These are phyloP conservation scores for Aspergillus pseudoglaucus DNA, from an alignment of 2,329 filamentous ascomycete species.

Conservation along the genomic window DNA sequence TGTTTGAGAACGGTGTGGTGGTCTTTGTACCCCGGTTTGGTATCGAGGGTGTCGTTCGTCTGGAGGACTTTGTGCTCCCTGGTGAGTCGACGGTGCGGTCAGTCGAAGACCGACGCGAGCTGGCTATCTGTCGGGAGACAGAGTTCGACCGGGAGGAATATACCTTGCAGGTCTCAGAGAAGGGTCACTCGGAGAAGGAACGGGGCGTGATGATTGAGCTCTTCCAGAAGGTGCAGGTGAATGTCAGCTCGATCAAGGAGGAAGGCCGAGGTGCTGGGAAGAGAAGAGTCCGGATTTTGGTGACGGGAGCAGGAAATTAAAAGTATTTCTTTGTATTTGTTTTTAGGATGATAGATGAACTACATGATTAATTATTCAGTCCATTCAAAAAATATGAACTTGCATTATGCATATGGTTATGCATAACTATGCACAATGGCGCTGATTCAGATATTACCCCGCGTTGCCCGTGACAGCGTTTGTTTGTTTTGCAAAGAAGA, in stretches of 20 bases:
- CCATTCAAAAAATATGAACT: constrained; percentile 23
- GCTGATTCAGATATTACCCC: background rate
- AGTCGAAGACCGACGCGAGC: constrained; percentile 26
- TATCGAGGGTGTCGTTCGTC: constrained; percentile 82
- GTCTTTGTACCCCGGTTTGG: constrained; percentile 94
- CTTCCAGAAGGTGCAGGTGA: constrained; percentile 86
- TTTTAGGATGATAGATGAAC: background rate
- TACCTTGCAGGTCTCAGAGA: constrained; percentile 56
- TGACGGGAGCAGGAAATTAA: constrained; percentile 24
- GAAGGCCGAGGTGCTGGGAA: constrained; percentile 78
- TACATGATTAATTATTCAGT: constrained; percentile 3
- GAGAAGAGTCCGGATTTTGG: constrained; percentile 53
- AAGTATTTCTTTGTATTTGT: background rate
- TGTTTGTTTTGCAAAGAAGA: background rate
- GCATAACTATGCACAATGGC: background rate
- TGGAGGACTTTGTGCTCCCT: constrained; percentile 71
- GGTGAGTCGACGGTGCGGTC: constrained; percentile 42
- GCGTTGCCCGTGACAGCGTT: background rate
- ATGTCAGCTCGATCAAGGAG: constrained; percentile 88
- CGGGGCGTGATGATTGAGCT: constrained; percentile 59
- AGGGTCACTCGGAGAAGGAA: constrained; percentile 35
- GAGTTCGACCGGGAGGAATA: constrained; percentile 84
- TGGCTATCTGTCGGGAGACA: constrained; percentile 55
- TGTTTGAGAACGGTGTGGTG: constrained; percentile 96
- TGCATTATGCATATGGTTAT: constrained; percentile 23